Percentiles rank a stretch among this genome's conserved stretches.
Conservation (phyloP, 2,329 filamentous ascomycete genomes). For the Ceratocystis alfenasii region DNA sequence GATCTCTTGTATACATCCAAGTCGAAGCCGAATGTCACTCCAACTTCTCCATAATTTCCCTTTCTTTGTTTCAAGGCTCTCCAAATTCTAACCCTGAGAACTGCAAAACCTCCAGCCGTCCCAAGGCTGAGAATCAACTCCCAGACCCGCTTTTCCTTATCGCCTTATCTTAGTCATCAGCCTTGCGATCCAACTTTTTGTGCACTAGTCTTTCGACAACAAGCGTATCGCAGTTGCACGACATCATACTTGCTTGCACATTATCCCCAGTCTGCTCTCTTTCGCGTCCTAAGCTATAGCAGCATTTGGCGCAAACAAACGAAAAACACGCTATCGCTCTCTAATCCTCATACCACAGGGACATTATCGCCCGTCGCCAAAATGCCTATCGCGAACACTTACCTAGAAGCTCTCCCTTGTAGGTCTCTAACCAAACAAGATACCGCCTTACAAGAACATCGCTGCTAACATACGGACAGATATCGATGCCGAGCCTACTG, state of each 20-base stretch:
- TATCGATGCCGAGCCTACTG: slow-evolving; percentile 63
- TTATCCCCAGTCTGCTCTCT: background rate
- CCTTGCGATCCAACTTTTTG: slow-evolving; percentile 3
- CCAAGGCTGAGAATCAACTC: background rate
- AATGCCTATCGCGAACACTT: slow-evolving; percentile 29
- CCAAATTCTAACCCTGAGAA: background rate
- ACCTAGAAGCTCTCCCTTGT: slow-evolving; percentile 76
- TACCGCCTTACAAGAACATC: background rate
- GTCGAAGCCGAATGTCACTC: no score
- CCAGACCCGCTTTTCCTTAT: background rate
- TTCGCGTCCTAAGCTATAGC: background rate
- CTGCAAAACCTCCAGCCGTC: background rate
- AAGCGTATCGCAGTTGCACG: background rate
- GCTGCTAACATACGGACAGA: slow-evolving; percentile 40
- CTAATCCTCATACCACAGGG: background rate
- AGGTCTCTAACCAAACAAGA: slow-evolving; percentile 29
- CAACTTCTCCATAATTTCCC: no score
- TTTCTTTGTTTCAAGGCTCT: no score
- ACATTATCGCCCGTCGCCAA: slow-evolving; percentile 8
- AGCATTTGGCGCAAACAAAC: background rate
- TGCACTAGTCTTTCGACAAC: no score
- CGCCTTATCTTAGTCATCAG: background rate
- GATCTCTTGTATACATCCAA: no score
- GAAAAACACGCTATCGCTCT: background rate
- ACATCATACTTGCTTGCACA: background rate